A percentile compares a stretch with the other conserved stretches of the same genome.
Conservation (phyloP, 2,329 filamentous ascomycete species). For the Tolypocladium sp. region DNA sequence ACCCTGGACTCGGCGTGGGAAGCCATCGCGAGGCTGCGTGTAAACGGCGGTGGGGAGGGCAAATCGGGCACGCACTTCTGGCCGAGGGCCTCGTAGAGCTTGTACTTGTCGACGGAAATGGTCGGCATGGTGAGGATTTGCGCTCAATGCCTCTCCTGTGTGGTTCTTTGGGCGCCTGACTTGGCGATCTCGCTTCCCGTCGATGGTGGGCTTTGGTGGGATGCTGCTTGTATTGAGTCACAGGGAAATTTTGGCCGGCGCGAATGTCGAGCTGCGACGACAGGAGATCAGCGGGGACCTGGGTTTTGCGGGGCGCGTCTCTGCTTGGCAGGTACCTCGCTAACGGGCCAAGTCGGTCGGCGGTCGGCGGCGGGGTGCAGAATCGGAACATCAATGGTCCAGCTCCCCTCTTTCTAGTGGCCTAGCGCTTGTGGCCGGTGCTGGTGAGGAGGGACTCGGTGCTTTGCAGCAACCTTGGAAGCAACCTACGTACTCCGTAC, state of each 20-base stretch:
- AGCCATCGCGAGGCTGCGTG: slow-evolving; percentile 8
- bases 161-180: neutral
- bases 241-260: slow-evolving; percentile 26
- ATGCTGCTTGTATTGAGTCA: slow-evolving; percentile 23
- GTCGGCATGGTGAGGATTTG: slow-evolving; percentile 66
- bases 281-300: neutral
- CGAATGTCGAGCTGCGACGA: neutral
- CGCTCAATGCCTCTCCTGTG: slow-evolving; percentile 11
- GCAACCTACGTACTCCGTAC: neutral
- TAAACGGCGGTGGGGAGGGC: slow-evolving; percentile 9
- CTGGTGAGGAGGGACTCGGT: too few species aligned
- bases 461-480: neutral
- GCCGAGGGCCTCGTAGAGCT: slow-evolving; percentile 86
- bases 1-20: slow-evolving; percentile 1
- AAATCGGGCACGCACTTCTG: slow-evolving; percentile 52
- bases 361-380: slow-evolving; percentile 5
- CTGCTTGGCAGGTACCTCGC: neutral
- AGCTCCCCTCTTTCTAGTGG: neutral
- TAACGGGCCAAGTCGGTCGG: neutral
- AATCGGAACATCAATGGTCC: slow-evolving; percentile 22
- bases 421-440: neutral
- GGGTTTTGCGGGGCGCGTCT: slow-evolving; percentile 13
- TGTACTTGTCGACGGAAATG: slow-evolving; percentile 92
- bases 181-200: slow-evolving; percentile 1
- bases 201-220: slow-evolving; percentile 3